Percentiles rank a stretch among this genome's conserved stretches.
phyloP scores from a whole-genome alignment of 768 basidiomycete species.

The Pisolithus tinctorius region DNA sequence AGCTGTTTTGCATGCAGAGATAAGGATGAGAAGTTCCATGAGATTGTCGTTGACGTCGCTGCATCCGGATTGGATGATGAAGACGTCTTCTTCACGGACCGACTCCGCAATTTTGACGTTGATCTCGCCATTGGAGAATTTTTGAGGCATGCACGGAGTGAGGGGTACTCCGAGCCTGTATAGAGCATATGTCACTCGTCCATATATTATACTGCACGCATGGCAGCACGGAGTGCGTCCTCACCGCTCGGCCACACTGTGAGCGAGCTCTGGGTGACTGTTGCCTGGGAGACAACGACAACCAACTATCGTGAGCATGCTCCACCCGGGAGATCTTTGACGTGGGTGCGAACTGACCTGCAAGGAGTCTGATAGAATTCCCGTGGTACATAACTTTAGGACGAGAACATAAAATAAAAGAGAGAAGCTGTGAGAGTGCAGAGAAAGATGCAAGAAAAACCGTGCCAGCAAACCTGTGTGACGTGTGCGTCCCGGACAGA shows the following conservation, averaged over 20 bases:
- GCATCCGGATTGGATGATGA: constrained; percentile 92
- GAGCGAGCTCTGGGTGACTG: constrained; percentile 96
- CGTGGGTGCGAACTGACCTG: constrained; percentile 43
- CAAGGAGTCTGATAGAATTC: constrained; percentile 70
- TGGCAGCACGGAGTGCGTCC: constrained; percentile 40
- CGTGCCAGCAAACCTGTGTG: neutral
- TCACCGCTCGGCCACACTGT: constrained; percentile 94
- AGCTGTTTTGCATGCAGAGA: constrained; percentile 95
- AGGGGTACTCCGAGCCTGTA: constrained; percentile 84
- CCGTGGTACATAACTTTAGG: constrained; percentile 66
- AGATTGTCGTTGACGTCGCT: constrained; percentile 91
- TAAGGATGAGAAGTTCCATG: constrained; percentile 98
- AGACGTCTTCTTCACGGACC: constrained; percentile 96
- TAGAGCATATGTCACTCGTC: constrained; percentile 39
- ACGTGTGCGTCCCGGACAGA: neutral
- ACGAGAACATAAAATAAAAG: constrained; percentile 8
- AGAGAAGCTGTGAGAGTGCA: constrained; percentile 4
- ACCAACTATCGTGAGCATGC: constrained; percentile 5
- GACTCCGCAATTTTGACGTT: constrained; percentile 93
- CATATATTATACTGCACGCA: constrained; percentile 33
- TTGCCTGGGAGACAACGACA: constrained; percentile 55
- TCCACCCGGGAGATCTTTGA: neutral
- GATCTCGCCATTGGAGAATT: constrained; percentile 93
- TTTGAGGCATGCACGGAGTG: constrained; percentile 77
- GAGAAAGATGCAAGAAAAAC: constrained; percentile 1